Base-by-base conservation (phyloP, 2,329 filamentous ascomycete species). In the Alternaria sp. region DNA sequence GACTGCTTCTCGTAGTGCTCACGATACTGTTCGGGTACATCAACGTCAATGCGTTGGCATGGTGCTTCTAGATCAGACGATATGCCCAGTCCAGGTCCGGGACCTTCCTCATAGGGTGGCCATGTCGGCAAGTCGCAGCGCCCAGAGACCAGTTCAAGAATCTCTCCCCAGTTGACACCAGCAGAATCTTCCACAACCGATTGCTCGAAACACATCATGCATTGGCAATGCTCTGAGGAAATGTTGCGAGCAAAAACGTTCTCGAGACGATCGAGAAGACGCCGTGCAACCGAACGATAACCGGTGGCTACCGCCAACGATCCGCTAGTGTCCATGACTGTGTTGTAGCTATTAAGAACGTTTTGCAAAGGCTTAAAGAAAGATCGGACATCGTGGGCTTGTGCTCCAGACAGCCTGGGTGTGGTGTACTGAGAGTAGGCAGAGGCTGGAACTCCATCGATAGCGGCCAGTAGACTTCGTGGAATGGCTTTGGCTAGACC, bases 291-390 rank as follows among this genome's bases (percentile, higher is more conserved):
- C 0, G 94, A 97, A 53, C 92, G 88, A 76, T 98, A 97, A 5
- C 95, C 95, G 0, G 94, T 98, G 14, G 95, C 95, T 2, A 98
- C 95, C 2, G 95, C 95, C 5, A 99, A 81, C 0, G 94, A 98
- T 3, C 95, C 95, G 68, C 90, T 92, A 62, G 90, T 93, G 40
- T 85, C 82, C 62, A 98, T 84, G 4, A 99, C 93, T 3, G 86
- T 85, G 63, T 90, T 86, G 73, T 97, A 98, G 71, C 96, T 90
- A 66, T 96, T 90, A 23, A 99, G 83, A 2, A 97, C 83, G 63
- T 87, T 89, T 75, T 91, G 90, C 66, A 95, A 92, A 0, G 92
- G 92, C 4, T 90, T 86, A 72, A 97, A 98, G 5, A 97, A 82
- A 13, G 86, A 87, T 49, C 90, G 86, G 21, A 90, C 86, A 52